Base-by-base conservation (phyloP, 768 basidiomycete species). In the Omphalotus guepiniiformis region DNA sequence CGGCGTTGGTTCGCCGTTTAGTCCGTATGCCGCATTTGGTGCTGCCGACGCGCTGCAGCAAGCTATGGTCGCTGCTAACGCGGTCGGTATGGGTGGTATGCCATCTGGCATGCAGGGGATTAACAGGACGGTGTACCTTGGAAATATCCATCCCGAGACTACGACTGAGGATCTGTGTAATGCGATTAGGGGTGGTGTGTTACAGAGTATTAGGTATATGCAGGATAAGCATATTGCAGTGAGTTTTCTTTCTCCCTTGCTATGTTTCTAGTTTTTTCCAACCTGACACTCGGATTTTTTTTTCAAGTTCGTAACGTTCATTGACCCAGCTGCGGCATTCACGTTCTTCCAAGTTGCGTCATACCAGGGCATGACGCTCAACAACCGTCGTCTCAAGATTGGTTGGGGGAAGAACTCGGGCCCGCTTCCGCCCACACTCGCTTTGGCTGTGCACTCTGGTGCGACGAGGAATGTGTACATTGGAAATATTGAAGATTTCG, bases 351-450 rank as follows among this genome's bases (percentile, higher is more conserved):
- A 95, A 60, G 85, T 92, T 29, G 93, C 95, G 13, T 83, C 85
- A 1, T 87, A 83, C 61, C 87, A 93, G 55, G 93, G 94, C 5
- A 72, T 99, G 47, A 91, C 86, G 19, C 73, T 98, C 49, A 94
- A 93, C 72, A 91, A 93, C 65, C 85, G 94, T 35, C 83, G 93
- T 22, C 79, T 98, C 53, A 98, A 97, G 74, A 83, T 97, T 56
- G 94, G 95, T 39, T 99, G 95, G 96, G 95, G 95, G 49, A 98
- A 95, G 78, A 89, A 89, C 60, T 85, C 91, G 13, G 93, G 93
- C 4, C 86, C 93, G 15, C 73, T 95, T 13, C 79, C 85, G 15
- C 87, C 93, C 13, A 79, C 83, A 2, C 75, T 96, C 30, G 87
- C 91, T 23, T 75, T 94, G 52, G 89, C 92, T 0, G 89, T 99